These are phyloP conservation scores for Termitomyces sp. DNA, from an alignment of 768 basidiomycete genomes.

Conservation along the genomic window DNA sequence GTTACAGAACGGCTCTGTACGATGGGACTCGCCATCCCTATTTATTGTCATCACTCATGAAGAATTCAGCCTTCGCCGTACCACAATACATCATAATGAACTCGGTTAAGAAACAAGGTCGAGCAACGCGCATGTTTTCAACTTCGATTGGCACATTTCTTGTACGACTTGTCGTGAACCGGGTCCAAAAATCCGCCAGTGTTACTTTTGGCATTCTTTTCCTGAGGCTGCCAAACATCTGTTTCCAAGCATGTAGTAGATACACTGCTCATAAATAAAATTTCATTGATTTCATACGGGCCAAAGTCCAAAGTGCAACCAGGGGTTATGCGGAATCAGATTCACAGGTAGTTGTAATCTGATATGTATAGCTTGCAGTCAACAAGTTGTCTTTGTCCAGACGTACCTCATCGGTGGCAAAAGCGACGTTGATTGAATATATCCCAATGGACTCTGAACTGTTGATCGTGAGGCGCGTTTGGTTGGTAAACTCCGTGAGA, in stretches of 20 bases:
- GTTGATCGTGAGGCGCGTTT: conserved; percentile 39
- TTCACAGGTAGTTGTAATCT: conserved; percentile 7
- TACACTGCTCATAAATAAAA: not conserved
- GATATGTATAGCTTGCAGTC: conserved; percentile 2
- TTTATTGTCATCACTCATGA: no score
- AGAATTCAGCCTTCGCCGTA: not conserved
- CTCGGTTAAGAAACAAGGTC: no score
- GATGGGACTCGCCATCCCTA: no score
- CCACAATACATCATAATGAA: not conserved
- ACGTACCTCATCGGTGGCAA: conserved; percentile 53
- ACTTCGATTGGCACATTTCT: no score
- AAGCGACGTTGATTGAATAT: conserved; percentile 44
- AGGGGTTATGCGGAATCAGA: not conserved
- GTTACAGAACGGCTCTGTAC: not conserved
- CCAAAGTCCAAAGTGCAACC: not conserved
- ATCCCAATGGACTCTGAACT: conserved; percentile 30
- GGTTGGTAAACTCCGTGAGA: conserved; percentile 43
- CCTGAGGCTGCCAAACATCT: not conserved
- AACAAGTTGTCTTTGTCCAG: conserved; percentile 31
- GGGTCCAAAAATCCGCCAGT: not conserved
- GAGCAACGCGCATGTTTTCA: no score
- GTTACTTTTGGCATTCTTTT: not conserved
- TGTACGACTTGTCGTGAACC: no score
- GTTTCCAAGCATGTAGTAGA: not conserved
- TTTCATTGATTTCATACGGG: not conserved